Base-by-base conservation (phyloP, 2,329 filamentous ascomycete species). In the Colletotrichum musicola region DNA sequence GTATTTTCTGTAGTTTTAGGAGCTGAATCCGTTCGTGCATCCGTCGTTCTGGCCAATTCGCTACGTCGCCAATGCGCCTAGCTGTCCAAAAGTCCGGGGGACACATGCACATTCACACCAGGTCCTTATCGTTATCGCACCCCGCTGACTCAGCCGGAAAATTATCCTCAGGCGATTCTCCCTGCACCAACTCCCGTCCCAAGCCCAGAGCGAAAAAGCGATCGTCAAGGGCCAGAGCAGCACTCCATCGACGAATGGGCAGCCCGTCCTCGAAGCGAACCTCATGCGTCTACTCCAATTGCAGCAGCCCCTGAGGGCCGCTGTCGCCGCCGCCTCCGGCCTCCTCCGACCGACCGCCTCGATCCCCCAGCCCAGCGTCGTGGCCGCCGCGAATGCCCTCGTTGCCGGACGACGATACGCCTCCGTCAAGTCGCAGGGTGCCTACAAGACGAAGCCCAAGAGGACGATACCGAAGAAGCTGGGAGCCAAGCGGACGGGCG, bases 401-500 rank as follows among this genome's bases (percentile, higher is more conserved):
- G 83, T 85, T 10, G 80, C 84, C 71, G 86, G 86, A 72, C 81
- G 83, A 71, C 82, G 87, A 76, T 81, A 86, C 74, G 88, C 88
- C 72, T 83, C 86, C 25, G 87, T 89, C 77, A 90, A 90, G 77
- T 84, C 88, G 51, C 89, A 91, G 81, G 89, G 89, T 79, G 87
- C 87, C 58, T 90, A 91, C 81, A 97, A 92, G 75, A 77, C 89
- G 73, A 84, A 83, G 74, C 83, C 84, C 75, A 87, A 88, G 79
- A 86, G 84, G 77, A 88, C 87, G 25, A 85, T 89, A 69, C 84
- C 87, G 35, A 97, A 97, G 84, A 94, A 97, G 79, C 84, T 99
- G 73, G 96, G 96, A 73, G 95, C 95, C 5, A 99, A 99, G 86
- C 94, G 95, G 81, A 91, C 92, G 18, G 94, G 93, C 80, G 95